Evolutionary conservation across 2,329 filamentous ascomycete species (phyloP).

Genomic region (Fusarium sp.): DNA sequence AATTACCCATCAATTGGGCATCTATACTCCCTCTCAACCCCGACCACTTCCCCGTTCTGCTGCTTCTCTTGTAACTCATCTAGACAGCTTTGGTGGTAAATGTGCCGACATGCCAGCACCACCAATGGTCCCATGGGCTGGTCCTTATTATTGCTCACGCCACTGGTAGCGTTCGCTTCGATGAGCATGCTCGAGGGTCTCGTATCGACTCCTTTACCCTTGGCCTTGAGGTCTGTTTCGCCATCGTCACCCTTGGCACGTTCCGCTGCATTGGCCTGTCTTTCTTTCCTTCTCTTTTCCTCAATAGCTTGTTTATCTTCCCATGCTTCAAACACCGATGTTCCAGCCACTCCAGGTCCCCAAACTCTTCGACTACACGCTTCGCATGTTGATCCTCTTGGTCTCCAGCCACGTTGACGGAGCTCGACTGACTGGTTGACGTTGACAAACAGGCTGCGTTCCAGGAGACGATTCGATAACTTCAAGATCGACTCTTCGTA

Average conservation of each 20-base stretch:
- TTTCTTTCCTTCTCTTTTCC: conserved; percentile 57
- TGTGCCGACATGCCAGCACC: conserved; percentile 76
- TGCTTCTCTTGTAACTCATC: conserved; percentile 71
- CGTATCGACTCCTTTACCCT: conserved; percentile 57
- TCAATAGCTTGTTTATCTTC: conserved; percentile 68
- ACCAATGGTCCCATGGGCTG: conserved; percentile 72
- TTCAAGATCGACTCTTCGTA: conserved; percentile 92
- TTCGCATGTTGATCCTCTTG: conserved; percentile 87
- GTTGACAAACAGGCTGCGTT: conserved; percentile 87
- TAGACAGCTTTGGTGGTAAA: conserved; percentile 75
- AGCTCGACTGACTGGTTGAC: conserved; percentile 80
- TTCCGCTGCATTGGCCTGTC: conserved; percentile 51
- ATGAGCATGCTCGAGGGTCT: conserved; percentile 56
- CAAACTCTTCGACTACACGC: conserved; percentile 84
- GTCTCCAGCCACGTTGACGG: conserved; percentile 88
- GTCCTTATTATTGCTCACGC: conserved; percentile 46
- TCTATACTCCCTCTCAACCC: conserved; percentile 62
- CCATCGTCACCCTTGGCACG: conserved; percentile 53
- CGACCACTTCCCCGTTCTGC: conserved; percentile 59
- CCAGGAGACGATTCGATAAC: conserved; percentile 86
- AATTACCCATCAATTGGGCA: conserved; percentile 67
- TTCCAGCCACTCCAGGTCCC: conserved; percentile 82
- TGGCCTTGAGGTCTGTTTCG: conserved; percentile 52
- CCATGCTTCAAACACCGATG: conserved; percentile 84
- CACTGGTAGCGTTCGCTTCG: conserved; percentile 44